Conservation (phyloP, 1,284 basidiomycete genomes). For the Cutaneotrichosporon arboriforme region DNA sequence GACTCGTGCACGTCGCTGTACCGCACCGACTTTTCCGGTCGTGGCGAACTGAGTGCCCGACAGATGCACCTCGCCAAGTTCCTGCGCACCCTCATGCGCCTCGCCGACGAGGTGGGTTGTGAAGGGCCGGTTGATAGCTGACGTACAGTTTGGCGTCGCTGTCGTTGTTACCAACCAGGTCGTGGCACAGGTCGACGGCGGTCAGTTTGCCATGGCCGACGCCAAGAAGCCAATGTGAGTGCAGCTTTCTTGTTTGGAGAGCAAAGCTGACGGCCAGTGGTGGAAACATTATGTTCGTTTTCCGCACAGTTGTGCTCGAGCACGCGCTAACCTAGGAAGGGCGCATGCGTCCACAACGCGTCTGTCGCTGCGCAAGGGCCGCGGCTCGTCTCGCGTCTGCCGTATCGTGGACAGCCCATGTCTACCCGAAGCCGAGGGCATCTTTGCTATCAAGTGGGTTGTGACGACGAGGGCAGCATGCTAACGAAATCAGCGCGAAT, state of each 20-base stretch:
- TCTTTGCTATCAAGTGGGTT: conserved; percentile 77
- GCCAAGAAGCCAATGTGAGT: conserved; percentile 80
- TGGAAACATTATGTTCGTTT: conserved; percentile 72
- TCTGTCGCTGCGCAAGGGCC: conserved; percentile 87
- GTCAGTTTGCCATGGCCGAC: conserved; percentile 75
- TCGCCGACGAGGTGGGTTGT: conserved; percentile 82
- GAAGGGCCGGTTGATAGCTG: background rate
- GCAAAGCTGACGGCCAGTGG: conserved; percentile 50
- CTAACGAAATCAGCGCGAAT: conserved; percentile 50
- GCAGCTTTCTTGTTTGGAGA: no score
- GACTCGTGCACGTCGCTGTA: conserved; percentile 96
- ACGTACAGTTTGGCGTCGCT: conserved; percentile 83
- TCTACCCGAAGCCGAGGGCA: conserved; percentile 91
- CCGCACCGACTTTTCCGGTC: conserved; percentile 90
- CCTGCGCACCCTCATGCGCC: conserved; percentile 80
- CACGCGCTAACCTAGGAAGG: conserved; percentile 16
- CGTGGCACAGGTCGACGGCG: conserved; percentile 93
- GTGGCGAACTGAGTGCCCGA: conserved; percentile 90
- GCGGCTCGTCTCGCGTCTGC: conserved; percentile 87
- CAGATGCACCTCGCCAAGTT: conserved; percentile 98
- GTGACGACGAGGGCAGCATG: background rate
- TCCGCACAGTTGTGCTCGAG: background rate
- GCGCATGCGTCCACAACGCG: conserved; percentile 93
- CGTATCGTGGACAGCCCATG: conserved; percentile 98
- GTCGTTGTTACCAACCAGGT: conserved; percentile 98